These are phyloP conservation scores for Micractinium sp. DNA, from an alignment of 139 green algal species.

Conservation along the genomic window DNA sequence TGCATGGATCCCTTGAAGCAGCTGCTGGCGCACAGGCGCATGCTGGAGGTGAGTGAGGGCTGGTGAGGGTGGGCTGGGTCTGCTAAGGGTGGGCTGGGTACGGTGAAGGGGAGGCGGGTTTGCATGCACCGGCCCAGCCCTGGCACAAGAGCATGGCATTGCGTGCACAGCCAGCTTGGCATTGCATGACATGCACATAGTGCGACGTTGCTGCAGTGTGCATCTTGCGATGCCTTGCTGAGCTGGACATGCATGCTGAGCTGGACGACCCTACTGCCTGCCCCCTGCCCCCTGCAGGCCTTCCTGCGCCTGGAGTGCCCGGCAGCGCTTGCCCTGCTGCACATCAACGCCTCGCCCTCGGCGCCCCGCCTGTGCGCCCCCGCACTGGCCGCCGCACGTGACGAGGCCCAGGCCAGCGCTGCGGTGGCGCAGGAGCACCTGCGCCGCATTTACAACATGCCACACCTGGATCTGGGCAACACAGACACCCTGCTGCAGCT, in stretches of 20 bases:
- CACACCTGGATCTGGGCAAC: neutral
- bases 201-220: too few species aligned
- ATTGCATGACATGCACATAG: too few species aligned
- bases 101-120: too few species aligned
- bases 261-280: neutral
- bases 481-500: slow-evolving; percentile 18
- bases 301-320: slow-evolving; percentile 26
- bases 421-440: neutral
- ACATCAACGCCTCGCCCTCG: neutral
- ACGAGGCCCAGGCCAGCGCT: neutral
- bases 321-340: neutral
- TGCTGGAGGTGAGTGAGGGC: slow-evolving; percentile 36
- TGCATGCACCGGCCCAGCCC: too few species aligned
- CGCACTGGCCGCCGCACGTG: neutral
- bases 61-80: too few species aligned
- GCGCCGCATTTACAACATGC: neutral
- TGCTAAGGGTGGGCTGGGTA: too few species aligned
- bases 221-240: too few species aligned
- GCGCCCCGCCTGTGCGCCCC: neutral
- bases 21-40: slow-evolving; percentile 15
- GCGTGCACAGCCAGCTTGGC: too few species aligned
- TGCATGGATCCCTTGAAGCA: slow-evolving; percentile 12
- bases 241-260: too few species aligned
- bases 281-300: neutral
- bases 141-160: too few species aligned